These are phyloP conservation scores for Micractinium conductrix DNA, from an alignment of 139 green algal genomes.

Conservation along the genomic window DNA sequence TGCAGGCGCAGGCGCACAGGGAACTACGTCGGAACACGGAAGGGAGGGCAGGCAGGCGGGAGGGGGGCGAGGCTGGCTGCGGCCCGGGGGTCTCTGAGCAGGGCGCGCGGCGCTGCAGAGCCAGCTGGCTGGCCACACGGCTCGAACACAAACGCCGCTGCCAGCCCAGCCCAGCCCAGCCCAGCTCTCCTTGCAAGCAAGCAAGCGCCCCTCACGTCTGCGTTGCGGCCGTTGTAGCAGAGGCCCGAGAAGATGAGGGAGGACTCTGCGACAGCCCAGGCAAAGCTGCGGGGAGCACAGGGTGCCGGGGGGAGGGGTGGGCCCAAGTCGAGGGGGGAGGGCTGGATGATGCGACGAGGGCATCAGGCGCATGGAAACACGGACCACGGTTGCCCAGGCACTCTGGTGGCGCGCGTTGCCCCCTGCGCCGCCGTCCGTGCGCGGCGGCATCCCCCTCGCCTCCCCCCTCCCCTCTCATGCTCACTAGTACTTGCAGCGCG, in stretches of 20 bases:
- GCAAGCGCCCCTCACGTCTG: background rate
- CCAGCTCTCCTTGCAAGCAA: too few species aligned
- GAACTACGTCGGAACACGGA: too few species aligned
- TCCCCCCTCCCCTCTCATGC: background rate
- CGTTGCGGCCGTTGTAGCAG: conserved; percentile 64
- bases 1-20: background rate
- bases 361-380: background rate
- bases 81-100: background rate
- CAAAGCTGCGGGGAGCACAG: conserved; percentile 22
- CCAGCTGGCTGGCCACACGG: too few species aligned
- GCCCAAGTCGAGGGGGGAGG: background rate
- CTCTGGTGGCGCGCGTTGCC: background rate
- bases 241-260: conserved; percentile 75
- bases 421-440: too few species aligned
- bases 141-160: background rate
- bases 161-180: too few species aligned
- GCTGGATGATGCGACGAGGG: background rate
- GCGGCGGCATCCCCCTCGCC: background rate
- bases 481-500: conserved; percentile 58
- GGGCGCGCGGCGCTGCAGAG: too few species aligned
- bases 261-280: conserved; percentile 63
- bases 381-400: background rate
- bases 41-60: background rate
- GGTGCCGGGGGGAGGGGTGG: background rate
- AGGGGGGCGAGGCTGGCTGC: background rate